Conservation (phyloP, 78 protist genomes). For the Dictyostelium capitatum region DNA sequence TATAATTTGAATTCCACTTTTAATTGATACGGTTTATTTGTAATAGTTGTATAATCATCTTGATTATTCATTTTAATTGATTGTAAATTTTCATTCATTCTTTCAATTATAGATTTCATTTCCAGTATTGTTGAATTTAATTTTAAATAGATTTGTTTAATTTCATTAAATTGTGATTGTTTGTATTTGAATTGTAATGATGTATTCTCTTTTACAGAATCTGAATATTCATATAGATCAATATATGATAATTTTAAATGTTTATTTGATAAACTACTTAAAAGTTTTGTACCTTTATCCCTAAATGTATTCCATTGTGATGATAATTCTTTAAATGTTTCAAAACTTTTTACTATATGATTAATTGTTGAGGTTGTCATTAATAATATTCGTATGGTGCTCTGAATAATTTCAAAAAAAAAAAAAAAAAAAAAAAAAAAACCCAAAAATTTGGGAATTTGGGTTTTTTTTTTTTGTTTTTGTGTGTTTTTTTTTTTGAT, state of each 20-base stretch:
- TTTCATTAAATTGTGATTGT: slow-evolving; percentile 6
- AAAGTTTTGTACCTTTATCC: slow-evolving; percentile 60
- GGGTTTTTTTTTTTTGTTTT: too few species aligned
- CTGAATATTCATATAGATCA: neutral
- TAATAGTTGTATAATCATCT: neutral
- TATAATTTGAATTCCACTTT: neutral
- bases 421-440: too few species aligned
- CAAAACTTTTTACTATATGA: neutral
- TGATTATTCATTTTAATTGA: neutral
- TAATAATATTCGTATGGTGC: too few species aligned
- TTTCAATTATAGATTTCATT: neutral
- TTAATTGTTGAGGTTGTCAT: neutral
- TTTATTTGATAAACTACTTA: slow-evolving; percentile 13
- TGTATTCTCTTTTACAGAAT: neutral
- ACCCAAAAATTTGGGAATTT: too few species aligned
- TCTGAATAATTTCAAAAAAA: too few species aligned
- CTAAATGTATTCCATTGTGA: slow-evolving; percentile 63
- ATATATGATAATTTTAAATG: slow-evolving; percentile 33
- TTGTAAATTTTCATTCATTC: neutral
- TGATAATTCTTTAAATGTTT: slow-evolving; percentile 40
- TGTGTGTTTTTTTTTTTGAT: neutral
- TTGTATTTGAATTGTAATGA: slow-evolving; percentile 27
- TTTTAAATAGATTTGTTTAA: neutral
- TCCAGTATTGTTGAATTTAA: slow-evolving; percentile 23
- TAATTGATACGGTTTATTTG: neutral